A percentile compares a stretch with the other conserved stretches of the same genome.
Conservation (phyloP, 768 basidiomycete genomes). For the Strobilomyces dryophilus region DNA sequence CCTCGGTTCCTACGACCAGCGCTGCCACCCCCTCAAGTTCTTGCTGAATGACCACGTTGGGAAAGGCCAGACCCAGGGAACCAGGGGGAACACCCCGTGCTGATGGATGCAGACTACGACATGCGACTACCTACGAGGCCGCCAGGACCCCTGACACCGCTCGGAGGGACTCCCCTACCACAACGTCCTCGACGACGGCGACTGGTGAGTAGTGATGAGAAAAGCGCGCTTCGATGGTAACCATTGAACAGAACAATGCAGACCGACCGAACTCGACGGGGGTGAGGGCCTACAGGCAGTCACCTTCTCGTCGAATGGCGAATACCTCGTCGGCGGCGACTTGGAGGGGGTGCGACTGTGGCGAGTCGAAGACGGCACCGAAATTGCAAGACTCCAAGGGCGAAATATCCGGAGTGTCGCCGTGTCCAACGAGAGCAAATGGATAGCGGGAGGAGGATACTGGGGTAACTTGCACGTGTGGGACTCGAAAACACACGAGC, state of each 20-base stretch:
- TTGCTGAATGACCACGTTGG: too few species aligned
- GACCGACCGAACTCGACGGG: background rate
- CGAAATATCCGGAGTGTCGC: background rate
- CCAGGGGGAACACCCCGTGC: too few species aligned
- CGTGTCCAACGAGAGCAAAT: background rate
- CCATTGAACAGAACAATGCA: background rate
- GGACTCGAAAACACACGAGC: background rate
- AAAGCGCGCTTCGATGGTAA: background rate
- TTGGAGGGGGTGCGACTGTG: too few species aligned
- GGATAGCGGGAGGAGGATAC: background rate
- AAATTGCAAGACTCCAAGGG: background rate
- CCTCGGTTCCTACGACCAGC: too few species aligned
- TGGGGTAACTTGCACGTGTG: background rate
- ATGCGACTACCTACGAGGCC: too few species aligned
- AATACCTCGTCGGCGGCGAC: too few species aligned
- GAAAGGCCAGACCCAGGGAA: too few species aligned
- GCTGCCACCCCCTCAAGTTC: too few species aligned
- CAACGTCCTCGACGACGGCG: too few species aligned
- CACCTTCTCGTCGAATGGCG: background rate
- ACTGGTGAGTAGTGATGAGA: background rate
- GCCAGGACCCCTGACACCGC: too few species aligned
- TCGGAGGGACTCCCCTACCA: too few species aligned
- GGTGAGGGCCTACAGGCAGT: accelerated
- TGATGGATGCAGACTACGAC: too few species aligned
- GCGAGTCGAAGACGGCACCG: background rate